Base-by-base conservation (phyloP, 163 green algal species). In the Chlorella variabilis region DNA sequence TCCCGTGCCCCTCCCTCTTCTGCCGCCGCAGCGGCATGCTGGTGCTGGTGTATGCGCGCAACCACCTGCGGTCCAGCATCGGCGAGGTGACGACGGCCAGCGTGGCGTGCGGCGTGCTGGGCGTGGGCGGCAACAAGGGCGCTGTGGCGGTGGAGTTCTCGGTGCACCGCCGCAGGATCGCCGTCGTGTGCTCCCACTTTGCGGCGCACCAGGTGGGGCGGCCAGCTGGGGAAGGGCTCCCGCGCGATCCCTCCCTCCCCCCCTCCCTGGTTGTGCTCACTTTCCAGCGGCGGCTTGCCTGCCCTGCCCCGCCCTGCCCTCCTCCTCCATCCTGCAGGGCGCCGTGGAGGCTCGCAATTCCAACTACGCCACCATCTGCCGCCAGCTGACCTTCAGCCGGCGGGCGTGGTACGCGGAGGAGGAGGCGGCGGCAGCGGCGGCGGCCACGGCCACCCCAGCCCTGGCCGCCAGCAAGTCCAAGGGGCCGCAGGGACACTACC, bases 101-200 rank as follows among this genome's bases (percentile, higher is more conserved):
- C 54, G 95, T 98, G 21, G 92, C 92, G 1, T 96, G 92, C 63
- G 96, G 96, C 9, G 94, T 98, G 54, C 90, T 97, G 82, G 95
- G 96, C 23, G 90, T 98, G 39, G 94, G 94, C 38, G 95, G 95
- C 73, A 99, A 99, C 91, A 99, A 99, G 91, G 96, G 96, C 56
- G 95, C 91, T 1, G 93, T 97, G 41, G 96, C 90, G 8, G 88
- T 98, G 29, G 88, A 89, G 59, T 95, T 98, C 83, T 88, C 85
- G 29, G 82, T 99, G 41, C 93, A 93, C 85, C 89, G 96, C 61
- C 85, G 82, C 58, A 85, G 82, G 2, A 21, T 98, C 1, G 90
- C 94, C 25, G 85, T 95, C 33, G 77, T 98, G 31, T 93, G 81
- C 62, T 95, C 93, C n/a, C 96, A 99, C 87, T 97, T 99, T 90